These are phyloP conservation scores for Sechiopsis laciniata DNA, from an alignment of 306 rosid genomes.

Conservation along the genomic window DNA sequence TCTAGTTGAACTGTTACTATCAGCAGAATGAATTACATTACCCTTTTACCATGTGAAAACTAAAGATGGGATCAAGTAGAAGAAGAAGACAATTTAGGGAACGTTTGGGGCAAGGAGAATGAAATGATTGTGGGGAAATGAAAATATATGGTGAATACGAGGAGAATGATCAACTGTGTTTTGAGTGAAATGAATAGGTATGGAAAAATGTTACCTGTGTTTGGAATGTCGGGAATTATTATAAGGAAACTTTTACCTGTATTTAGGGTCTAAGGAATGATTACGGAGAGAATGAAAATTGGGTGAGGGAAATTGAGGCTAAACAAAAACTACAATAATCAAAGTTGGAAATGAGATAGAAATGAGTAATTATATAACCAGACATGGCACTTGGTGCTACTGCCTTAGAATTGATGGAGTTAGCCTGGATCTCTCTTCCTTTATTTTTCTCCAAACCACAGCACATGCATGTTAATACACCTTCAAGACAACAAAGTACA, in stretches of 20 bases:
- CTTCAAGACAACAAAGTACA: conserved; percentile 21
- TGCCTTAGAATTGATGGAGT: neutral
- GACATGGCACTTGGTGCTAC: conserved; percentile 5
- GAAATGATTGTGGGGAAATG: too few relatives aligned
- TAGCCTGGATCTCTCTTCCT: conserved; percentile 18
- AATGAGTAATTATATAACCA: neutral
- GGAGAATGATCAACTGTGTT: too few relatives aligned
- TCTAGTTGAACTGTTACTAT: neutral
- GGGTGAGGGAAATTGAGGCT: too few relatives aligned
- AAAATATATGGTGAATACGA: too few relatives aligned
- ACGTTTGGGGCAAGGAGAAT: too few relatives aligned
- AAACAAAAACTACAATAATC: neutral
- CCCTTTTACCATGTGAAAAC: neutral
- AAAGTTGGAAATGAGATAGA: neutral
- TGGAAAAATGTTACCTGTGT: too few relatives aligned
- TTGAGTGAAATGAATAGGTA: too few relatives aligned
- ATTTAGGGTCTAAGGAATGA: too few relatives aligned
- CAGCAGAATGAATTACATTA: neutral
- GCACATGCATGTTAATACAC: conserved; percentile 14
- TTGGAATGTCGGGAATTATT: too few relatives aligned
- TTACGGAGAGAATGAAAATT: too few relatives aligned
- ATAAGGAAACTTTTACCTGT: too few relatives aligned
- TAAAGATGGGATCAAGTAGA: neutral
- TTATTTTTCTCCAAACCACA: conserved; percentile 4
- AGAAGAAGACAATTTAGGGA: neutral